Base-by-base conservation (phyloP, 225 moss, liverwort and hornwort species). In the Anthoceros angustus region DNA sequence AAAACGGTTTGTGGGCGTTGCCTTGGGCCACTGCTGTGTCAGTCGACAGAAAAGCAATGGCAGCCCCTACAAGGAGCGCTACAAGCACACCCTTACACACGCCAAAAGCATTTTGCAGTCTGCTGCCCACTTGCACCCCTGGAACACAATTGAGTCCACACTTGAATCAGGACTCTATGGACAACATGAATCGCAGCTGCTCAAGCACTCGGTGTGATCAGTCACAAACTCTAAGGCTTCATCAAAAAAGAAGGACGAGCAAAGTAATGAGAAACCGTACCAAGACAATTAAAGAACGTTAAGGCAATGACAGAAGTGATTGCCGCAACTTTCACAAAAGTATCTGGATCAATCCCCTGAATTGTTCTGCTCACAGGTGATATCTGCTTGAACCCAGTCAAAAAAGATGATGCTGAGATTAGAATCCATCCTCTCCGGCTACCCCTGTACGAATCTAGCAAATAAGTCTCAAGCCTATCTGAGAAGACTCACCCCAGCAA, bases 211-310 rank as follows among this genome's bases (percentile, higher is more conserved):
- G 16, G 64, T 18, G 18, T 64, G 64, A n/a, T n/a, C n/a, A n/a
- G n/a, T n/a, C n/a, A n/a, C n/a, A n/a, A n/a, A n/a, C n/a, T n/a
- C n/a, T n/a, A 40, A 64, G 25, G 26, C 16, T 64, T 10, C 25
- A 66, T 62, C 39, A 64, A 67, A 45, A 14, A 42, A 55, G 25
- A 21, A 42, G 63, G 25, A 21, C 39, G 32, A 12, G 40, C 20
- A 50, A 50, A 39, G 18, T 39, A 21, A 20, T 14, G 14, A 21
- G 41, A 40, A 42, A 67, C 66, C 71, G 71, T 61, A 88, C 88
- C 88, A 67, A 83, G 77, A 70, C 85, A 89, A 70, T 89, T 93
- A 71, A 68, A 86, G 66, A 87, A 39, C 11, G 80, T 78, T 23
- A 89, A 71, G 15, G 64, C 62, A 20, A 73, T 78, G 32, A 93